Percentiles rank a stretch among this genome's conserved stretches.
These are phyloP conservation scores for Herpetomonas tarakana DNA, from an alignment of 208 protist genomes.

Conservation along the genomic window DNA sequence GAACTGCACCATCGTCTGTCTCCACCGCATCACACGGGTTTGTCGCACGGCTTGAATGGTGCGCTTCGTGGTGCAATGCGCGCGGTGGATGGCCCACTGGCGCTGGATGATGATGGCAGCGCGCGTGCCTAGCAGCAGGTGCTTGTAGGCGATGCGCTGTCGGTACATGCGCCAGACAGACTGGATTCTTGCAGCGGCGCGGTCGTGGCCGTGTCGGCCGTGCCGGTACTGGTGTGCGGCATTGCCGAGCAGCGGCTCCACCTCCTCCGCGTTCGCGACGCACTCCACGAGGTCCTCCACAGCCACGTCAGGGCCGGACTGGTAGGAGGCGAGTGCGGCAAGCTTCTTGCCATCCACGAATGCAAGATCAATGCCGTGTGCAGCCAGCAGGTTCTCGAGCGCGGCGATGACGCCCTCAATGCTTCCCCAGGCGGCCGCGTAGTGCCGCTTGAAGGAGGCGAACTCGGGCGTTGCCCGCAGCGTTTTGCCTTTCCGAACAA, in stretches of 20 bases:
- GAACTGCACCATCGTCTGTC: constrained; percentile 84
- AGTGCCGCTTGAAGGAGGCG: constrained; percentile 87
- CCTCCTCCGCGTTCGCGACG: constrained; percentile 80
- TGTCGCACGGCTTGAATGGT: constrained; percentile 58
- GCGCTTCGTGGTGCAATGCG: constrained; percentile 66
- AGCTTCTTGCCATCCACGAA: constrained; percentile 91
- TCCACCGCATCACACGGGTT: constrained; percentile 61
- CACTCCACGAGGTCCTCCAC: constrained; percentile 65
- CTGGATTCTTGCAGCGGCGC: constrained; percentile 86
- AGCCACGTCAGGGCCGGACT: constrained; percentile 44
- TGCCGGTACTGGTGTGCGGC: constrained; percentile 50
- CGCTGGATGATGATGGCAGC: constrained; percentile 84
- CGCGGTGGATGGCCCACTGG: constrained; percentile 74
- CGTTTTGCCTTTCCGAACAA: constrained; percentile 87
- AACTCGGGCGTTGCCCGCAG: constrained; percentile 91
- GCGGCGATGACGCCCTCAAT: constrained; percentile 73
- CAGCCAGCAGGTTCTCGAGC: constrained; percentile 74
- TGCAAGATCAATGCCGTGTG: constrained; percentile 80
- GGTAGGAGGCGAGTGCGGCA: constrained; percentile 66
- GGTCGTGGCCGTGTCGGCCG: constrained; percentile 51
- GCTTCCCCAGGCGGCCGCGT: constrained; percentile 74
- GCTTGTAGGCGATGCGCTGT: constrained; percentile 75
- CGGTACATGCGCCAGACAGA: constrained; percentile 87
- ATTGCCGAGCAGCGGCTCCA: constrained; percentile 60
- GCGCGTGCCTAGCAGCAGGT: constrained; percentile 72